phyloP scores from a whole-genome alignment of 495 filamentous ascomycete species.

The Staphylotrichum longicolle region DNA sequence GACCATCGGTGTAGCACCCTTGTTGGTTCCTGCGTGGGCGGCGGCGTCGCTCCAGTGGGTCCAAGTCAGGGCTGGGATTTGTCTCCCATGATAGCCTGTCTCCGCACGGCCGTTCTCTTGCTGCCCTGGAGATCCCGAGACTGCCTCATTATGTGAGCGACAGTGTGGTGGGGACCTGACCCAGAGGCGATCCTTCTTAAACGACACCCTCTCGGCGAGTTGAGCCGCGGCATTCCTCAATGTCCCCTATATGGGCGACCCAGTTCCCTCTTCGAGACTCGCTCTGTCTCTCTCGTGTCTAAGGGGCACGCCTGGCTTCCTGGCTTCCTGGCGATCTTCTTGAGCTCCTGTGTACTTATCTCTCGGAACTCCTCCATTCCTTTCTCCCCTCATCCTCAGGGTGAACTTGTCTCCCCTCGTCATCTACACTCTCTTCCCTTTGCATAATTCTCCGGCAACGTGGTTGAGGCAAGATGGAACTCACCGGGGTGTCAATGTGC shows the following conservation, averaged over 20 bases:
- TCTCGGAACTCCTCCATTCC: conserved; percentile 21
- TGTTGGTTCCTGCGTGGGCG: conserved; percentile 15
- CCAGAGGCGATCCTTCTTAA: conserved; percentile 9
- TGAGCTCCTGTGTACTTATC: conserved; percentile 28
- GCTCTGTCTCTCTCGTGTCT: conserved; percentile 24
- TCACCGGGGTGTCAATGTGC: conserved; percentile 14
- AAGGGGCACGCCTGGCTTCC: conserved; percentile 14
- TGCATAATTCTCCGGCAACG: not conserved
- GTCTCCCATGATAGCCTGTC: conserved; percentile 2
- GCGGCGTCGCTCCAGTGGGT: conserved; percentile 1
- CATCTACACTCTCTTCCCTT: conserved; percentile 3
- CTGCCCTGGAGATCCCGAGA: conserved; percentile 15
- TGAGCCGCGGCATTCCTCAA: conserved; percentile 14
- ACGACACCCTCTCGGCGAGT: conserved; percentile 19
- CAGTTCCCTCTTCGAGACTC: conserved; percentile 26
- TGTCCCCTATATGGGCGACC: conserved; percentile 30
- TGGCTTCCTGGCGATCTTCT: conserved; percentile 18
- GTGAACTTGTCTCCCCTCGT: conserved; percentile 20
- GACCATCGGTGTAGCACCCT: conserved; percentile 1
- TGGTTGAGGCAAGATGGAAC: conserved; percentile 23
- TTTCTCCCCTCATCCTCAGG: conserved; percentile 18
- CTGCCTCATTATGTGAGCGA: conserved; percentile 1
- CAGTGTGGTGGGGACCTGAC: conserved; percentile 11
- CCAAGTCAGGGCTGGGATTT: conserved; percentile 4
- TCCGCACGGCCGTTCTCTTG: conserved; percentile 15